Conservation (phyloP, 2,329 filamentous ascomycete genomes). For the Claviceps maximensis region DNA sequence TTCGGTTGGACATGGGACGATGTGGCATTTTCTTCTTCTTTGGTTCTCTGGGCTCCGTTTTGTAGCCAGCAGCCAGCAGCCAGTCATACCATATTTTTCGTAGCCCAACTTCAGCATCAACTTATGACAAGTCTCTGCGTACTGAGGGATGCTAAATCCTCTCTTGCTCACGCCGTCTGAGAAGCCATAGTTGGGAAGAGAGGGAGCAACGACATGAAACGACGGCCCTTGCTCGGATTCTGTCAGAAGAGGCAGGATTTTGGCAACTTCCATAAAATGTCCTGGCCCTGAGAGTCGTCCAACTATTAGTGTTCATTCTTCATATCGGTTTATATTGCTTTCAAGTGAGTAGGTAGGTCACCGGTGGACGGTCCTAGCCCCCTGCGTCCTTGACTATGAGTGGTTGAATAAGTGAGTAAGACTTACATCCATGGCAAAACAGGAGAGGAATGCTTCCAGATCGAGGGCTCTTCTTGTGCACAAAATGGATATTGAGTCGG, state of each 20-base stretch:
- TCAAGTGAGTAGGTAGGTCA: no score
- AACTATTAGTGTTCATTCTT: no score
- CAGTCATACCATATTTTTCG: constrained; percentile 18
- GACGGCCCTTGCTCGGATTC: constrained; percentile 21
- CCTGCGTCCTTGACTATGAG: no score
- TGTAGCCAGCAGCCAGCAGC: neutral
- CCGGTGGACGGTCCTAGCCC: no score
- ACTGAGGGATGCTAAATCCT: constrained; percentile 21
- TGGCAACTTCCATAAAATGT: constrained; percentile 52
- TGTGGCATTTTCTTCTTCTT: no score
- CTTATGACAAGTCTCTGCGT: constrained; percentile 46
- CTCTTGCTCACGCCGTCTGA: constrained; percentile 17
- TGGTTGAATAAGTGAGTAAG: neutral
- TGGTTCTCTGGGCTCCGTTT: neutral
- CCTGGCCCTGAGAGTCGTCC: constrained; percentile 43
- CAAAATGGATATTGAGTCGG: constrained; percentile 47
- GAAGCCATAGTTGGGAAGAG: constrained; percentile 39
- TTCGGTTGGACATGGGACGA: no score
- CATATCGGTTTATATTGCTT: no score
- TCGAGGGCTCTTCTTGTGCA: constrained; percentile 41
- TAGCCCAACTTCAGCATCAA: constrained; percentile 57
- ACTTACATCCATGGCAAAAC: constrained; percentile 26
- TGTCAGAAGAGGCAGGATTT: constrained; percentile 40
- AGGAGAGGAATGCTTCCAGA: constrained; percentile 47
- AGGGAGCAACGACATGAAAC: constrained; percentile 46